These are phyloP conservation scores for Nemophila menziesii DNA, from an alignment of 257 asterid genomes.

Conservation along the genomic window DNA sequence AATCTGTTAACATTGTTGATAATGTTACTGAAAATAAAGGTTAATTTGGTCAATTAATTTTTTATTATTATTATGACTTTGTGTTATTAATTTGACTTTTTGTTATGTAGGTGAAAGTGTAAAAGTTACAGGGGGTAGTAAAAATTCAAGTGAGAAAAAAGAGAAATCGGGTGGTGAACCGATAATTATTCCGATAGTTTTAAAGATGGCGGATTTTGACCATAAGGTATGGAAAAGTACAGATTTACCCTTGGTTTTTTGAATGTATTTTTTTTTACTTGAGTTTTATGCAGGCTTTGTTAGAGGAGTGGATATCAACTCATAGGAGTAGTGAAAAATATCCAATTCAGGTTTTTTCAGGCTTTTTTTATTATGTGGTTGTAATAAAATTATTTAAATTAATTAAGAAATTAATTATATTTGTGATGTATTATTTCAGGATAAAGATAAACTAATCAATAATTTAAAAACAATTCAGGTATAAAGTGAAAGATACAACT, in stretches of 20 bases:
- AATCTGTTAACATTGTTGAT: constrained; percentile 35
- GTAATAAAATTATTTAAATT: too few relatives aligned
- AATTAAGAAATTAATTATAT: too few relatives aligned
- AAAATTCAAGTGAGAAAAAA: constrained; percentile 29
- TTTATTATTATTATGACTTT: constrained; percentile 1
- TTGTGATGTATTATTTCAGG: too few relatives aligned
- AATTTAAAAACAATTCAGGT: too few relatives aligned
- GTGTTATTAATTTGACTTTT: constrained; percentile 5
- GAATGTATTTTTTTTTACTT: too few relatives aligned
- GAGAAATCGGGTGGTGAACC: constrained; percentile 81
- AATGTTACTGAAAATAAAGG: constrained; percentile 31
- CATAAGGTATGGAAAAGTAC: constrained; percentile 57
- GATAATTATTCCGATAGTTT: constrained; percentile 71
- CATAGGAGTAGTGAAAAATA: too few relatives aligned
- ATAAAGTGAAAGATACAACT: too few relatives aligned
- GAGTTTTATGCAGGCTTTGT: too few relatives aligned
- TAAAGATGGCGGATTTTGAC: constrained; percentile 93
- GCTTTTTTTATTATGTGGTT: too few relatives aligned
- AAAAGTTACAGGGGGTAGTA: constrained; percentile 30
- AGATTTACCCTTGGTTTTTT: background rate
- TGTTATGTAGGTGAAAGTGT: constrained; percentile 37
- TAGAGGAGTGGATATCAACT: too few relatives aligned
- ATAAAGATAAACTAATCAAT: too few relatives aligned
- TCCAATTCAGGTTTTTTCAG: too few relatives aligned
- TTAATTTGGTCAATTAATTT: constrained; percentile 9